Conservation (phyloP, 148 eudicot genomes). For the Talinum fruticosum region DNA sequence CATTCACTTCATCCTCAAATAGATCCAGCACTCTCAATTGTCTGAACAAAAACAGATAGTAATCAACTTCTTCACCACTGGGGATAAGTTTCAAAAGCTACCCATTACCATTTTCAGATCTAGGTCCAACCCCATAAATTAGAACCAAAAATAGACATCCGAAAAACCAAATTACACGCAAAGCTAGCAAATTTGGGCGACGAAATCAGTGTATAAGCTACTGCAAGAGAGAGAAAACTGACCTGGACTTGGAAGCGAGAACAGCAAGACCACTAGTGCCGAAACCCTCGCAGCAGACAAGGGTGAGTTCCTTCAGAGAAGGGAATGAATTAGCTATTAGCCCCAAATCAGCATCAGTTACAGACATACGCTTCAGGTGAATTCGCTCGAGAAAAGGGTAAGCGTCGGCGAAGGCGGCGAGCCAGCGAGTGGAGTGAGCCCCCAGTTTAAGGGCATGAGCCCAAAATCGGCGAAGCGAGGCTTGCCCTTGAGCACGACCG, state of each 20-base stretch:
- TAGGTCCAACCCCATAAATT: background rate
- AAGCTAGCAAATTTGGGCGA: background rate
- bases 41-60: conserved; percentile 31
- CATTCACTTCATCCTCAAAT: conserved; percentile 61
- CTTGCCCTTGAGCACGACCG: conserved; percentile 57
- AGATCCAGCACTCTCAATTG: conserved; percentile 72
- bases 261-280: conserved; percentile 63
- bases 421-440: conserved; percentile 53
- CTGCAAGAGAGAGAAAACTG: background rate
- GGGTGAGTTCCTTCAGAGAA: conserved; percentile 49
- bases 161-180: background rate
- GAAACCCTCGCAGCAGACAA: conserved; percentile 73
- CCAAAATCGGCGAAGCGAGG: conserved; percentile 79
- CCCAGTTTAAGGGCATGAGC: conserved; percentile 62
- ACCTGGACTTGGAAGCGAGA: conserved; percentile 61
- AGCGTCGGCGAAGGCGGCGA: conserved; percentile 26
- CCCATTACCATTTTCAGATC: conserved; percentile 26
- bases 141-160: conserved; percentile 7
- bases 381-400: conserved; percentile 56
- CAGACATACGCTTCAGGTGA: conserved; percentile 54
- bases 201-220: background rate
- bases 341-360: conserved; percentile 58
- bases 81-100: background rate
- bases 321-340: conserved; percentile 34
- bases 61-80: no score